Evolutionary conservation across 1,139 yeast species (phyloP).

Genomic region (Zygosaccharomyces pseudobailii): DNA sequence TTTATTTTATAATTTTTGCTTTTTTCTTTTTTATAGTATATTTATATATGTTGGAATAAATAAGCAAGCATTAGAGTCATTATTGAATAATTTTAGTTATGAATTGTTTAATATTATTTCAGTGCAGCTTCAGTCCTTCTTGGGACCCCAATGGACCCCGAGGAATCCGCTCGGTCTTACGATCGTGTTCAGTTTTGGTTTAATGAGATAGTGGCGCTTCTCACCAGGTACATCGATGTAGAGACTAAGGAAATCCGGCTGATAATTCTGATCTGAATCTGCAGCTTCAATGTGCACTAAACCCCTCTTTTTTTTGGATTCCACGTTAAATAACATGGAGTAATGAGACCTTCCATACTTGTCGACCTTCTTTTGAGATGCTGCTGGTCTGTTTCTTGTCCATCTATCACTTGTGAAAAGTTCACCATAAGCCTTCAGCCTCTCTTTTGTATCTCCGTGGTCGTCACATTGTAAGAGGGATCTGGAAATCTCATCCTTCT

Average conservation of each 20-base stretch:
- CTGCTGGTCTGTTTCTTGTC: conserved; percentile 84
- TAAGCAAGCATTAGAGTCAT: background rate
- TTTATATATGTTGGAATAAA: background rate
- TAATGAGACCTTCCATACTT: conserved; percentile 75
- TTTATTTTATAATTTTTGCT: background rate
- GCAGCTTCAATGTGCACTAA: conserved; percentile 75
- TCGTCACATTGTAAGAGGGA: conserved; percentile 49
- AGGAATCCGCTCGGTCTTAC: conserved; percentile 52
- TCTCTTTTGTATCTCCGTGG: conserved; percentile 39
- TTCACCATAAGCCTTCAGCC: conserved; percentile 83
- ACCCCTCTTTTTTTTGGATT: conserved; percentile 57
- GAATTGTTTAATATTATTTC: background rate
- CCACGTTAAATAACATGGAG: conserved; percentile 82
- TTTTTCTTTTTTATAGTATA: background rate
- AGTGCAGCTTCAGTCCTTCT: conserved; percentile 38
- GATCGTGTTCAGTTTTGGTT: conserved; percentile 41
- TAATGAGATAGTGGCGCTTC: conserved; percentile 64
- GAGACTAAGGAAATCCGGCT: conserved; percentile 68
- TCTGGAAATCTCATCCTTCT: conserved; percentile 60
- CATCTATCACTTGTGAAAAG: conserved; percentile 61
- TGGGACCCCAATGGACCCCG: conserved; percentile 85
- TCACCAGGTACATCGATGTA: conserved; percentile 73
- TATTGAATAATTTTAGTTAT: background rate
- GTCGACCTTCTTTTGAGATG: conserved; percentile 50
- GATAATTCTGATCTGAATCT: conserved; percentile 53